These are phyloP conservation scores for Corniculantispora saksenae DNA, from an alignment of 2,329 filamentous ascomycete species.

Conservation along the genomic window DNA sequence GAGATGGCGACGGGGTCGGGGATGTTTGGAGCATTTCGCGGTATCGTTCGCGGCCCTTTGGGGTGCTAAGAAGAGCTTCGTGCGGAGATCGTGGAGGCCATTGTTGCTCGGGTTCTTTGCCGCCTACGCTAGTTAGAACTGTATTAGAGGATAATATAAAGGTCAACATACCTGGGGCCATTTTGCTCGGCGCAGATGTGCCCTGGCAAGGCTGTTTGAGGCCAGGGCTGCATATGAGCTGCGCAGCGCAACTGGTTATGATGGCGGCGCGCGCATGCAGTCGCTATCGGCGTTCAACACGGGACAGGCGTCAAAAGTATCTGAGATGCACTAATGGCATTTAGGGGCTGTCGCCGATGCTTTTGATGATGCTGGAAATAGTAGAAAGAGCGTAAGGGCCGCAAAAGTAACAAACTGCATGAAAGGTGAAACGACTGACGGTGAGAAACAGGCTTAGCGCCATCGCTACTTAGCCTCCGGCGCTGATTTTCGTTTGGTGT, in stretches of 20 bases:
- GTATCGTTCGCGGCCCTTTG: constrained; percentile 75
- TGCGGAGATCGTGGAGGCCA: constrained; percentile 69
- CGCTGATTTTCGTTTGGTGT: constrained; percentile 10
- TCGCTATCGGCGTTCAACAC: not conserved
- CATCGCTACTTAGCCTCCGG: not conserved
- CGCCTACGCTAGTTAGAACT: constrained; percentile 17
- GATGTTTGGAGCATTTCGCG: constrained; percentile 67
- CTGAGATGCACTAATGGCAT: not conserved
- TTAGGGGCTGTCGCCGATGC: not conserved
- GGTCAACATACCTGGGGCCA: constrained; percentile 25
- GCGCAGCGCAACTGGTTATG: constrained; percentile 4
- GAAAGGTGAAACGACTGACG: not conserved
- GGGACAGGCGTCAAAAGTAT: not conserved
- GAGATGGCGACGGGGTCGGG: constrained; percentile 65
- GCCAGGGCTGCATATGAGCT: constrained; percentile 14
- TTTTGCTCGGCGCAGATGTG: constrained; percentile 18
- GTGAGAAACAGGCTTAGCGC: constrained; percentile 14
- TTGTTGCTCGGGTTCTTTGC: constrained; percentile 49
- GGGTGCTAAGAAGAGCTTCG: constrained; percentile 66
- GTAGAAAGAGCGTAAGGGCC: not conserved
- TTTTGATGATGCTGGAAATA: not conserved
- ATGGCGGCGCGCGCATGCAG: constrained; percentile 4
- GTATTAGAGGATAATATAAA: constrained; percentile 12
- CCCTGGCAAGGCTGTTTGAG: constrained; percentile 13
- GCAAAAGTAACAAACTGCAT: constrained; percentile 8